These are phyloP conservation scores for Agaricus sinodeliciosus DNA, from an alignment of 768 basidiomycete genomes.

Conservation along the genomic window DNA sequence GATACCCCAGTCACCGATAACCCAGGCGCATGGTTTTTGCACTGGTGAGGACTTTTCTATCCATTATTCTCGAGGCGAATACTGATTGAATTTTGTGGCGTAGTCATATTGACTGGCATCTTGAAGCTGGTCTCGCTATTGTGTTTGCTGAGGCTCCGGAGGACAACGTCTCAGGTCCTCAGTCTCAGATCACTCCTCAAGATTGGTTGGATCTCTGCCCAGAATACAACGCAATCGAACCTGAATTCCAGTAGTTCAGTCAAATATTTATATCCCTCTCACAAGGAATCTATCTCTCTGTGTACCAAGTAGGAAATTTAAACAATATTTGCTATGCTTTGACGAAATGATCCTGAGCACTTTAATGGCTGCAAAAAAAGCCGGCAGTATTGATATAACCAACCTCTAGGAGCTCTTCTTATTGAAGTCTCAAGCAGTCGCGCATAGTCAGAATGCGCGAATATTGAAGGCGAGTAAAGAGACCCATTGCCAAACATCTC, in stretches of 20 bases:
- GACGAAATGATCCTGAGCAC: no score
- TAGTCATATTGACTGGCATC: slow-evolving; percentile 32
- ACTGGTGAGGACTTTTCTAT: slow-evolving; percentile 22
- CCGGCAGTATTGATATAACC: no score
- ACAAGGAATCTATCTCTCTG: no score
- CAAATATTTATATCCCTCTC: no score
- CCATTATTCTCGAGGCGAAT: slow-evolving; percentile 16
- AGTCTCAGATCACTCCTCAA: slow-evolving; percentile 15
- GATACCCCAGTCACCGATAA: slow-evolving; percentile 42
- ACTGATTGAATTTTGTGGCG: not conserved
- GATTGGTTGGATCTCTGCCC: slow-evolving; percentile 25
- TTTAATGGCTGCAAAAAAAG: no score
- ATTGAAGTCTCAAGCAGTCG: no score
- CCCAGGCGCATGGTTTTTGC: slow-evolving; percentile 46
- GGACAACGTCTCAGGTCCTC: slow-evolving; percentile 14
- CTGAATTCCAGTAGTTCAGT: slow-evolving; percentile 1
- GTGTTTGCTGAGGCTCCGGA: slow-evolving; percentile 29
- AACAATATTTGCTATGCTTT: not conserved
- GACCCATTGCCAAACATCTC: no score
- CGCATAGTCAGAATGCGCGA: no score
- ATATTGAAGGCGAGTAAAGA: no score
- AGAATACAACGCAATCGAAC: slow-evolving; percentile 17
- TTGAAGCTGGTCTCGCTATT: slow-evolving; percentile 29
- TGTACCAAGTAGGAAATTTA: not conserved
- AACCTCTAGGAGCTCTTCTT: no score